A percentile compares a stretch with the other conserved stretches of the same genome.
These are phyloP conservation scores for Fraxinus quadrangulata DNA, from an alignment of 257 asterid species.

Conservation along the genomic window DNA sequence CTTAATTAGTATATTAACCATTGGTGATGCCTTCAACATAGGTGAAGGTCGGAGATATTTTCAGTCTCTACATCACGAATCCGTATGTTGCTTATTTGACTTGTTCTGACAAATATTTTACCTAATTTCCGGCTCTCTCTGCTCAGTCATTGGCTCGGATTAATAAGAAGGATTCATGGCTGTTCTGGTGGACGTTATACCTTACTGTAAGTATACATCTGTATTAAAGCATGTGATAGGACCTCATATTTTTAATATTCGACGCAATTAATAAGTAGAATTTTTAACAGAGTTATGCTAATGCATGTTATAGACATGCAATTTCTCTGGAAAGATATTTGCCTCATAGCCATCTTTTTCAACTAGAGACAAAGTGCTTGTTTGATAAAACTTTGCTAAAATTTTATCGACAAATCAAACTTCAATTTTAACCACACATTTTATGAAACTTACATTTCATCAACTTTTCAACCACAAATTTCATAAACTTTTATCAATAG, in stretches of 20 bases:
- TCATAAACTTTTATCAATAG: too few relatives aligned
- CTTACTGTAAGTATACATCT: constrained; percentile 61
- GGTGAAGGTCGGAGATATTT: not conserved
- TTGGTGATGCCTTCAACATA: not conserved
- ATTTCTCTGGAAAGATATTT: not conserved
- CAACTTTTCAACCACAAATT: too few relatives aligned
- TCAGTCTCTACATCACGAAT: not conserved
- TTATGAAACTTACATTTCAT: too few relatives aligned
- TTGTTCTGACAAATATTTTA: constrained; percentile 15
- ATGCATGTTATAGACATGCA: not conserved
- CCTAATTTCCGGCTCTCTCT: constrained; percentile 8
- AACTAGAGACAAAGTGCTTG: not conserved
- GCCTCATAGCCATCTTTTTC: not conserved
- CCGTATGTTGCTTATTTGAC: constrained; percentile 2
- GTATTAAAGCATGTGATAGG: constrained; percentile 5
- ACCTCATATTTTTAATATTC: not conserved
- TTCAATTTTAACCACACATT: too few relatives aligned
- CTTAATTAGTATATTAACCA: constrained; percentile 3
- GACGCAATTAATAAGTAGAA: not conserved
- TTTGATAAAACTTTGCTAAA: too few relatives aligned
- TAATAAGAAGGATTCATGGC: constrained; percentile 99
- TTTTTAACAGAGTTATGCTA: not conserved
- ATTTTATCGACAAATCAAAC: too few relatives aligned
- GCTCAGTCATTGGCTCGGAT: constrained; percentile 86
- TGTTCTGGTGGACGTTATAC: constrained; percentile 98